Conservation (phyloP, 2,329 filamentous ascomycete species). For the Westerdykella ornata region DNA sequence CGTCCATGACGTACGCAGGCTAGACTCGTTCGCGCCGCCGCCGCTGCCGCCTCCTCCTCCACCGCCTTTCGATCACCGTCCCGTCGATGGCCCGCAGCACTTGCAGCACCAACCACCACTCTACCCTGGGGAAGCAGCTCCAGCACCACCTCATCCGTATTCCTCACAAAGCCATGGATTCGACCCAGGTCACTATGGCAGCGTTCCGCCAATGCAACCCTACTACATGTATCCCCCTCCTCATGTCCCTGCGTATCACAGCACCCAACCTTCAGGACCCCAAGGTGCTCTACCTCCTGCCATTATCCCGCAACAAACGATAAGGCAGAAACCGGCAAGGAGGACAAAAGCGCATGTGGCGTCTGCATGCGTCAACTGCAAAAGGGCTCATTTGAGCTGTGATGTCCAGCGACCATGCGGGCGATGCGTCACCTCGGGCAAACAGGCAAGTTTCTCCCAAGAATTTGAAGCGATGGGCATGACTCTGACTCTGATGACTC, state of each 20-base stretch:
- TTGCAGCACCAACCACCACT: constrained; percentile 13
- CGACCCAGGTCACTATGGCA: constrained; percentile 23
- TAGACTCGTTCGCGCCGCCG: constrained; percentile 18
- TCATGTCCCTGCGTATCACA: constrained; percentile 21
- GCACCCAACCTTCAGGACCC: constrained; percentile 23
- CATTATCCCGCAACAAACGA: constrained; percentile 25
- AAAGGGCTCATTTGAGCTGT: constrained; percentile 67
- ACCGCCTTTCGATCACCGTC: constrained; percentile 21
- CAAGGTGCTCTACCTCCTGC: constrained; percentile 11
- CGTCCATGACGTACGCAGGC: constrained; percentile 18
- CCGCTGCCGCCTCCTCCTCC: constrained; percentile 17
- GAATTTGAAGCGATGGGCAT: constrained; percentile 1
- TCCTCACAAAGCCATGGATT: constrained; percentile 1
- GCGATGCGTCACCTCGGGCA: constrained; percentile 69
- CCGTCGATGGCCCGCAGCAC: constrained; percentile 17
- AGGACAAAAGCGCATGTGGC: constrained; percentile 72
- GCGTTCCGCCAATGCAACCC: constrained; percentile 16
- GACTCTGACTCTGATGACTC: constrained; percentile 9
- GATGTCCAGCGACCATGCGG: constrained; percentile 68
- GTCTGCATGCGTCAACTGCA: constrained; percentile 79
- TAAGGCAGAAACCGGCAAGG: constrained; percentile 32
- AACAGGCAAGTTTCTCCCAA: constrained; percentile 45
- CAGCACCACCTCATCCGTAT: constrained; percentile 14
- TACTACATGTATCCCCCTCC: constrained; percentile 28
- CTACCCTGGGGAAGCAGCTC: constrained; percentile 27